Evolutionary conservation across 768 basidiomycete genomes (phyloP), one percentile per base, ranked within the genome.

Genomic region (Aureoboletus auriporus): DNA sequence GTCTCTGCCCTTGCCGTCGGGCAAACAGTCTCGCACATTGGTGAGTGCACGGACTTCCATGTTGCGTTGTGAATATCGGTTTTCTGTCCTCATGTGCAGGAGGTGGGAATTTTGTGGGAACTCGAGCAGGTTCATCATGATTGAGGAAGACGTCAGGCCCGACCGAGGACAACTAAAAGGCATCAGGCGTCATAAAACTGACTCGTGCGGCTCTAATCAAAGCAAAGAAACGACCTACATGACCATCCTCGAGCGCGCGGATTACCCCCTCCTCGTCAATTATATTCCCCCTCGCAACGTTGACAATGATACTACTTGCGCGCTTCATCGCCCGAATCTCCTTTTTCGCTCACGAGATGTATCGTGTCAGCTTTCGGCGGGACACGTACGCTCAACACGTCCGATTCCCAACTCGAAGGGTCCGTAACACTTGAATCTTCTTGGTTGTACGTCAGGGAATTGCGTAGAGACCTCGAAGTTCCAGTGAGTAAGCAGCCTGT

Each of bases 51-150:
- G 80, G 31, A 90, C 73, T 69, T 93, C 91, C 90, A 93, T 93
- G 62, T 76, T 77, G 49, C 75, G 76, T 63, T 89, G 86, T 6
- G 86, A 77, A 58, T 93, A 91, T 53, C 82, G 79, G 45, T 80
- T 93, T 65, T 89, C 84, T 0, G 91, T 93, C 8, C 93, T 93
- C 83, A 95, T 84, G 65, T 95, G 94, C 1, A 93, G 94, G 16
- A 97, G 76, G 8, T 96, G 74, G 29, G 86, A 86, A 52, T 91
- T 84, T 53, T 92, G 82, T 8, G 86, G 82, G 67, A 90, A 89
- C n/a, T 79, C 77, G 47, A 93, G 74, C 30, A 95, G 70, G 92
- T 61, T 93, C 90, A 68, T n/a, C n/a, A n/a, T n/a, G n/a, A n/a
- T 93, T 76, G 10, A 91, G 89, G 66, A 76, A 93, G 20, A 93